Base-by-base conservation (phyloP, 495 filamentous ascomycete genomes). In the Opeltia flavorubescens region DNA sequence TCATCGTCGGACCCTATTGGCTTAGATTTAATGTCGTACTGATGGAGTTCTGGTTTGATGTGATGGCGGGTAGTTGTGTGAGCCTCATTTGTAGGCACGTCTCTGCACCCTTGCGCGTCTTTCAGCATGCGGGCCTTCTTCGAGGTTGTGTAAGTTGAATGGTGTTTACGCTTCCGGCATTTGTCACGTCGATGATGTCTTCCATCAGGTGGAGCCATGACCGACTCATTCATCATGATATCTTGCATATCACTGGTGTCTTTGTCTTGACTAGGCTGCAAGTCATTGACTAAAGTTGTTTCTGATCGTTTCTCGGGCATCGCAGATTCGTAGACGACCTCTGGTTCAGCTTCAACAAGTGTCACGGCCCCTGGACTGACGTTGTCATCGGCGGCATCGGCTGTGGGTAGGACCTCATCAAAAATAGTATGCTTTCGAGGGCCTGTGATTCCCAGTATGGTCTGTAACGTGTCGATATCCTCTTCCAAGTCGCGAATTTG, bases 91-190 rank as follows among this genome's bases (percentile, higher is more conserved):
- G 35, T 39, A 20, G n/a, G n/a, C n/a, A n/a, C n/a, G n/a, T n/a
- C n/a, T n/a, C n/a, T n/a, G n/a, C n/a, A n/a, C n/a, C n/a, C n/a
- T n/a, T n/a, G n/a, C n/a, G n/a, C n/a, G n/a, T n/a, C n/a, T n/a
- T n/a, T n/a, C n/a, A n/a, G n/a, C n/a, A n/a, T n/a, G n/a, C 35
- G 35, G 18, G 35, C 35, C 18, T 39, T 39, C 35, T 39, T 39
- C 9, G 38, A 12, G 20, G 21, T 13, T 9, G 18, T 15, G 6
- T 23, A 13, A 12, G 13, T 20, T 12, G 38, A 41, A 11, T 13
- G 25, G 18, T 21, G 21, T 25, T 41, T 41, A 21, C 38, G 38
- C 21, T 41, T 41, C 11, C 11, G 34, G 13, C 15, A 36, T 17
- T n/a, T 6, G 34, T 6, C 12, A 7, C 34, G 4, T 36, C 12